phyloP scores from a whole-genome alignment of 2,329 filamentous ascomycete species.

The Xylaria sp. region DNA sequence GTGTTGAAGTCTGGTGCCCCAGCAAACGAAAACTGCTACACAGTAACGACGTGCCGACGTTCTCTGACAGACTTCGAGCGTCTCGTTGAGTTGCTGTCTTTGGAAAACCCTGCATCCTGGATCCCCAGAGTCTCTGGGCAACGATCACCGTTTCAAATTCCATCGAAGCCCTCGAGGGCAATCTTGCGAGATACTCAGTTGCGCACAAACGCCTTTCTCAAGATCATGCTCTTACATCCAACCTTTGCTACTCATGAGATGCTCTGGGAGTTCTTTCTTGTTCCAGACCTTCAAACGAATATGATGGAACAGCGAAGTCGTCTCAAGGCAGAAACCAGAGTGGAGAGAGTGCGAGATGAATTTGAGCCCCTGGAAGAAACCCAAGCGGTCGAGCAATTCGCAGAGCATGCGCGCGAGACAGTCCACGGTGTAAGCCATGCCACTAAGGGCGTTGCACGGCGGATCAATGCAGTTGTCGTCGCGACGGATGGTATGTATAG shows the following conservation, averaged over 20 bases:
- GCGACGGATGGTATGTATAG: conserved; percentile 51
- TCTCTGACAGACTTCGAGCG: conserved; percentile 89
- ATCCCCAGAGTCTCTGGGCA: conserved; percentile 72
- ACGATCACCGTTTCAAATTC: conserved; percentile 86
- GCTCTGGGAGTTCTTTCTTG: conserved; percentile 97
- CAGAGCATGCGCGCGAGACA: conserved; percentile 84
- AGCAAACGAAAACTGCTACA: conserved; percentile 74
- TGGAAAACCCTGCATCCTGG: conserved; percentile 95
- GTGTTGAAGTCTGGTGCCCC: conserved; percentile 92
- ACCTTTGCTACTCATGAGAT: conserved; percentile 96
- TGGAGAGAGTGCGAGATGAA: conserved; percentile 84
- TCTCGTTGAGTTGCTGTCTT: conserved; percentile 71
- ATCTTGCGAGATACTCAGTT: conserved; percentile 83
- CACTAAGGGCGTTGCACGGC: conserved; percentile 74
- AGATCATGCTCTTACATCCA: conserved; percentile 77
- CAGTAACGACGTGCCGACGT: conserved; percentile 87
- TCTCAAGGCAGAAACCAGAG: conserved; percentile 75
- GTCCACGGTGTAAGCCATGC: conserved; percentile 79
- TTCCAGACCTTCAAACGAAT: conserved; percentile 84
- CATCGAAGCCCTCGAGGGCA: conserved; percentile 82
- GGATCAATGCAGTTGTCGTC: conserved; percentile 68
- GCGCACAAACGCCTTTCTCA: conserved; percentile 80
- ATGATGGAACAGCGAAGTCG: conserved; percentile 86
- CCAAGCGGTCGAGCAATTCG: conserved; percentile 86
- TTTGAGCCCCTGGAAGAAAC: conserved; percentile 78